phyloP scores from a whole-genome alignment of 163 green algal species.

The Trebouxiophyceae sp. region DNA sequence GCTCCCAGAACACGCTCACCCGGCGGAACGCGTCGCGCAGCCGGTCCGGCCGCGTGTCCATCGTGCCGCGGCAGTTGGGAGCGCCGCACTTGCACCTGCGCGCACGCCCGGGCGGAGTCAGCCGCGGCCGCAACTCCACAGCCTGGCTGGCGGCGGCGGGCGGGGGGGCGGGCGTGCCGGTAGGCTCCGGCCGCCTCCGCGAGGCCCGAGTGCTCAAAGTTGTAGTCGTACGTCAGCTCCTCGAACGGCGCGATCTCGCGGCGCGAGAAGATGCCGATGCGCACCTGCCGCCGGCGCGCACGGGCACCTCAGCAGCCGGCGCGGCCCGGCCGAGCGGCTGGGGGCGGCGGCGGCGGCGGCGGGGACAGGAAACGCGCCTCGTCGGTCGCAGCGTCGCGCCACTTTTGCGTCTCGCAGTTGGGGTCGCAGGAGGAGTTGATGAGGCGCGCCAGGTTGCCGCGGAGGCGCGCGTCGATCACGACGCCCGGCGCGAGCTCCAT shows the following conservation, averaged over 20 bases:
- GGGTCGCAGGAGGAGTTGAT: conserved; percentile 87
- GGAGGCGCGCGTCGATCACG: conserved; percentile 75
- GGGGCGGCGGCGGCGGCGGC: too few relatives aligned
- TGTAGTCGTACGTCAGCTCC: conserved; percentile 92
- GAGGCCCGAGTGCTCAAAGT: conserved; percentile 79
- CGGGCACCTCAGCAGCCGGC: background rate
- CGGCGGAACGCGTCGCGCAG: conserved; percentile 21
- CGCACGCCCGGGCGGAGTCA: background rate
- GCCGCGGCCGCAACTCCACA: background rate
- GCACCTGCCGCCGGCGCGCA: conserved; percentile 45
- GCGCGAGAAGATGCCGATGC: conserved; percentile 80
- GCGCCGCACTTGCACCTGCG: conserved; percentile 79
- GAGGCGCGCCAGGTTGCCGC: conserved; percentile 72
- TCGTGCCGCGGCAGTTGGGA: conserved; percentile 78
- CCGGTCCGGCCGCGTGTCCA: conserved; percentile 71
- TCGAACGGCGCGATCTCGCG: conserved; percentile 61
- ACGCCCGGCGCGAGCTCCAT: conserved; percentile 74
- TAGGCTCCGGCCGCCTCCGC: conserved; percentile 20
- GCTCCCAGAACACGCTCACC: conserved; percentile 66
- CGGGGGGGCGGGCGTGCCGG: conserved; percentile 2
- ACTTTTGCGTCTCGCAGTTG: conserved; percentile 92
- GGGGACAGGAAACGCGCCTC: conserved; percentile 11
- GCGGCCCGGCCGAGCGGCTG: background rate
- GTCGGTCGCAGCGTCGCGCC: conserved; percentile 66
- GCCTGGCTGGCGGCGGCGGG: background rate